Percentiles rank a stretch among this genome's conserved stretches.
These are phyloP conservation scores for Starmerella stigmatis DNA, from an alignment of 805 yeast species.

Conservation along the genomic window DNA sequence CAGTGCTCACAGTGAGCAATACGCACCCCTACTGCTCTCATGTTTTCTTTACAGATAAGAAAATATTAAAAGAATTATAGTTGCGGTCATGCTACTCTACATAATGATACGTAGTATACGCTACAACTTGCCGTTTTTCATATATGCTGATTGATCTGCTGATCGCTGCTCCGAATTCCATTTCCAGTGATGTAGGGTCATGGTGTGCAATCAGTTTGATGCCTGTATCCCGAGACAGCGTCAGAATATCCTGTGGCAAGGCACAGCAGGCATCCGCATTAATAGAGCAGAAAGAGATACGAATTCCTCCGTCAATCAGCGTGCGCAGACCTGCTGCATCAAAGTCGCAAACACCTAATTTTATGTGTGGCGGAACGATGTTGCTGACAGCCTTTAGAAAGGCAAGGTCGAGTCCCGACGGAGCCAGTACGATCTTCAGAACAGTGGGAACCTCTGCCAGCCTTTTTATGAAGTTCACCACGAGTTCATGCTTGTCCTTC, in stretches of 20 bases:
- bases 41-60: not conserved
- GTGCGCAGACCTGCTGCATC: conserved; percentile 5
- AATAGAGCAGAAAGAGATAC: conserved; percentile 26
- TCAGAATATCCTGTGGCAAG: conserved; percentile 29
- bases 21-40: no score
- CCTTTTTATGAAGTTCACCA: not conserved
- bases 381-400: not conserved
- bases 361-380: conserved; percentile 12
- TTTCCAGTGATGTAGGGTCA: conserved; percentile 20
- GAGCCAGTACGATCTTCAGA: not conserved
- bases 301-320: not conserved
- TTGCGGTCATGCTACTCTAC: not conserved
- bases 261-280: conserved; percentile 32
- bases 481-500: not conserved
- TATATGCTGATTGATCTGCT: not conserved
- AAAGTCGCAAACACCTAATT: conserved; percentile 10
- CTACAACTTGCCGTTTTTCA: conserved; percentile 7
- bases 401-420: not conserved
- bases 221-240: conserved; percentile 24
- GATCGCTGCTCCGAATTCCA: not conserved
- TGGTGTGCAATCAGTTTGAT: conserved; percentile 30
- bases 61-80: no score
- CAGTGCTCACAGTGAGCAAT: not conserved
- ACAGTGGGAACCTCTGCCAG: not conserved
- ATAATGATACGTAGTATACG: conserved; percentile 1